Conservation (phyloP, 192 early-diverging fungal species). For the Backusella tuberculispora region DNA sequence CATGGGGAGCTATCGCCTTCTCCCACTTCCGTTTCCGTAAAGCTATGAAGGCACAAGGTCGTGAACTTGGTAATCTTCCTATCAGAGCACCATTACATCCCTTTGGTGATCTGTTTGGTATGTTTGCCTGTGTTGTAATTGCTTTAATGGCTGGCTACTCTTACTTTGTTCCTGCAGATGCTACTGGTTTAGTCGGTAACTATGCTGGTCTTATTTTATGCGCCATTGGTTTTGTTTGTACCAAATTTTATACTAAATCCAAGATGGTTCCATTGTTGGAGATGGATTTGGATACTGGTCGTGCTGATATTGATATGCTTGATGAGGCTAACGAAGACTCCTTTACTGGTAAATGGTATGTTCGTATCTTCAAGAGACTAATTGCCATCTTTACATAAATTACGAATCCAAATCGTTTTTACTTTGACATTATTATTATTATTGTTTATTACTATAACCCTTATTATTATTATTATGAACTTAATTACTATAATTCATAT, state of each 20-base stretch:
- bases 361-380: neutral
- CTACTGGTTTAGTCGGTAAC: slow-evolving; percentile 34
- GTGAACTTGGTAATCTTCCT: slow-evolving; percentile 62
- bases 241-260: slow-evolving; percentile 35
- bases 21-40: slow-evolving; percentile 84
- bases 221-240: slow-evolving; percentile 20
- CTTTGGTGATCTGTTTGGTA: slow-evolving; percentile 33
- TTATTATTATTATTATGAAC: slow-evolving; percentile 1
- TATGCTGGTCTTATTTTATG: slow-evolving; percentile 36
- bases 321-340: neutral
- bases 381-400: neutral
- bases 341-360: slow-evolving; percentile 18
- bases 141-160: slow-evolving; percentile 33
- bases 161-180: slow-evolving; percentile 35
- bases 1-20: slow-evolving; percentile 83
- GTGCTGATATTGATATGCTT: slow-evolving; percentile 12
- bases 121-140: slow-evolving; percentile 33
- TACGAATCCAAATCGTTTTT: neutral
- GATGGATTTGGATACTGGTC: slow-evolving; percentile 35
- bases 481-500: slow-evolving; percentile 10
- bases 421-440: neutral
- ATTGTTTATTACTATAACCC: neutral
- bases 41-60: slow-evolving; percentile 73
- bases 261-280: slow-evolving; percentile 34
- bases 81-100: slow-evolving; percentile 62